Percentiles rank a stretch among this genome's conserved stretches.
These are phyloP conservation scores for Alternaria conjuncta DNA, from an alignment of 2,329 filamentous ascomycete genomes.

Conservation along the genomic window DNA sequence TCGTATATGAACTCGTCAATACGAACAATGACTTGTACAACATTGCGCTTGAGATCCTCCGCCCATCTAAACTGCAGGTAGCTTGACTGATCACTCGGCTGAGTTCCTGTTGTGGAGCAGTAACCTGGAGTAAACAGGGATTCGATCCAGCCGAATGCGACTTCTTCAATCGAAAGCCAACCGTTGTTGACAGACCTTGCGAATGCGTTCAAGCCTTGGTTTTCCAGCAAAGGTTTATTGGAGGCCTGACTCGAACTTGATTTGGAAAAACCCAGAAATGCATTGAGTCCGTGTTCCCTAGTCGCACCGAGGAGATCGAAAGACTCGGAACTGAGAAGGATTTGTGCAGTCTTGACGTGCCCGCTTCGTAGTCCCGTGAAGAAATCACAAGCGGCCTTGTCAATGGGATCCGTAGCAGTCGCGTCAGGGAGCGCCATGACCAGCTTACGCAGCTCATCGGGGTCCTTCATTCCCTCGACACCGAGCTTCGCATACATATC, in stretches of 20 bases:
- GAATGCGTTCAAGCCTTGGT: conserved; percentile 51
- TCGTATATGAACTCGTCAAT: conserved; percentile 62
- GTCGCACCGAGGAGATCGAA: conserved; percentile 58
- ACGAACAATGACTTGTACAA: conserved; percentile 60
- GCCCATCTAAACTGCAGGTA: conserved; percentile 64
- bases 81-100: conserved; percentile 47
- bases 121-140: conserved; percentile 55
- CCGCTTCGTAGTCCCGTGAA: conserved; percentile 46
- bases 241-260: conserved; percentile 51
- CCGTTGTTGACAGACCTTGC: conserved; percentile 54
- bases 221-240: conserved; percentile 49
- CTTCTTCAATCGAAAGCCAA: conserved; percentile 58
- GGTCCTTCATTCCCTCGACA: conserved; percentile 54
- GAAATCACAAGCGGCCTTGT: conserved; percentile 53
- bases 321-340: conserved; percentile 56
- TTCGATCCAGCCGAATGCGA: conserved; percentile 62
- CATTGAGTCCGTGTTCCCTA: conserved; percentile 58
- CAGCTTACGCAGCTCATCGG: conserved; percentile 45
- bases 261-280: conserved; percentile 64
- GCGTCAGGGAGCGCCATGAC: conserved; percentile 25
- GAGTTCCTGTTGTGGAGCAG: conserved; percentile 18
- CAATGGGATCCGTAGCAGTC: conserved; percentile 23
- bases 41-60: conserved; percentile 60
- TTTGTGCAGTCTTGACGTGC: conserved; percentile 53
- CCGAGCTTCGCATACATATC: conserved; percentile 60